Base-by-base conservation (phyloP, 768 basidiomycete species). In the Collybiopsis confluens region DNA sequence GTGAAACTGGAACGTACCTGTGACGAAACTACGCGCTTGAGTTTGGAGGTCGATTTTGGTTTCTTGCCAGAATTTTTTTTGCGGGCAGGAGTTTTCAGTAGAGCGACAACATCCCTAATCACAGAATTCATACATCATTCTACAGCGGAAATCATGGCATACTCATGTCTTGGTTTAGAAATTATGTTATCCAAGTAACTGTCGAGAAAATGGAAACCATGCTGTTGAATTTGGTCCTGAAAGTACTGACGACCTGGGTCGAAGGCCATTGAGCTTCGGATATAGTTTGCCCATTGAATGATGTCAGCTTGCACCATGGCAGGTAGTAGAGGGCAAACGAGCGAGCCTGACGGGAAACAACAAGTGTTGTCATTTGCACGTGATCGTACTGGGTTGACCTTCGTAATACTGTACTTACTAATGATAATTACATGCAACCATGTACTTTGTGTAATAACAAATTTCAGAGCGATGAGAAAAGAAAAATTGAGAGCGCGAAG, bases 21-120 rank as follows among this genome's bases (percentile, higher is more conserved):
- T 6, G 78, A 62, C 13, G 76, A 75, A 35, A 73, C 63, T 9
- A 72, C 61, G 9, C 64, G 70, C 45, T 73, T 76, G 53, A 76
- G 68, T 62, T 79, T 82, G 8, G 77, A 78, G 16, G 73, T 62
- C 3, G 73, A 64, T 59, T 80, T 80, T 16, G 77, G 72, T 59
- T 77, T 80, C 59, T 75, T 80, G 3, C 72, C 70, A 13, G 76
- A 66, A 45, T 73, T 75, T 68, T 80, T 88, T 67, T 81, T 89
- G 41, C 89, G 80, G 27, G 87, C 84, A 13, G 90, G 90, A 1
- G 91, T 92, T 70, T 92, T 92, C 2, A 92, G 81, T 16, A 92
- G 76, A 50, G 92, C 88, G 38, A 90, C 83, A 15, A 92, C 77
- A 7, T 82, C 79, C 44, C 90, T 91, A 57, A 15, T 37, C 0